phyloP scores from a whole-genome alignment of 1,139 yeast species.

The Wickerhamiella infanticola region DNA sequence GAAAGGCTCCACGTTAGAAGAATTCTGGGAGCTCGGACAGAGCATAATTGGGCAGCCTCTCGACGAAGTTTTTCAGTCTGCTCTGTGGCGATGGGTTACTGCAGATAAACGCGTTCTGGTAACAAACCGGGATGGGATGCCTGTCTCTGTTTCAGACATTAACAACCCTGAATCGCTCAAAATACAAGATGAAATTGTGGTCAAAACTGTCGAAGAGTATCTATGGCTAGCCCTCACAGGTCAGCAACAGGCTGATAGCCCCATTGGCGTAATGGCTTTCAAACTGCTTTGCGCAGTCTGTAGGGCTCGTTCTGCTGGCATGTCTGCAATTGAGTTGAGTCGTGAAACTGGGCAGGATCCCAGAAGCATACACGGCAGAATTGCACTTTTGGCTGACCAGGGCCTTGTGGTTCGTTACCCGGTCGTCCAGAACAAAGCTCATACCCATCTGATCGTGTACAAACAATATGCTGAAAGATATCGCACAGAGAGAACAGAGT shows the following conservation, averaged over 20 bases:
- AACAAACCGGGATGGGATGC: slow-evolving; percentile 2
- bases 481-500: slow-evolving; percentile 6
- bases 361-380: slow-evolving; percentile 26
- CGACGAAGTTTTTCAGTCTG: slow-evolving; percentile 8
- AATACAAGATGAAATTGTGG: slow-evolving; percentile 10
- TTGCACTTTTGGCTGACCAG: slow-evolving; percentile 19
- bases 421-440: slow-evolving; percentile 19
- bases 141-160: background rate
- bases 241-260: slow-evolving; percentile 18
- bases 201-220: slow-evolving; percentile 22
- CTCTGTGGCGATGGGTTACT: slow-evolving; percentile 12
- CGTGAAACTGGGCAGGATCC: slow-evolving; percentile 27
- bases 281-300: slow-evolving; percentile 25
- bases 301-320: slow-evolving; percentile 23
- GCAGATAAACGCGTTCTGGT: slow-evolving; percentile 6
- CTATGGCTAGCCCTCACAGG: slow-evolving; percentile 27
- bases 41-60: slow-evolving; percentile 3
- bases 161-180: background rate
- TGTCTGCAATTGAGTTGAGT: slow-evolving; percentile 24
- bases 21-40: slow-evolving; percentile 8
- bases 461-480: slow-evolving; percentile 16
- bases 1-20: slow-evolving; percentile 8
- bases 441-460: slow-evolving; percentile 23
- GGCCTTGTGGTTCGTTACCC: slow-evolving; percentile 25
- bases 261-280: slow-evolving; percentile 24